Evolutionary conservation across 371 early-diverging fungal species (phyloP).

Genomic region (Batkoa obscura): DNA sequence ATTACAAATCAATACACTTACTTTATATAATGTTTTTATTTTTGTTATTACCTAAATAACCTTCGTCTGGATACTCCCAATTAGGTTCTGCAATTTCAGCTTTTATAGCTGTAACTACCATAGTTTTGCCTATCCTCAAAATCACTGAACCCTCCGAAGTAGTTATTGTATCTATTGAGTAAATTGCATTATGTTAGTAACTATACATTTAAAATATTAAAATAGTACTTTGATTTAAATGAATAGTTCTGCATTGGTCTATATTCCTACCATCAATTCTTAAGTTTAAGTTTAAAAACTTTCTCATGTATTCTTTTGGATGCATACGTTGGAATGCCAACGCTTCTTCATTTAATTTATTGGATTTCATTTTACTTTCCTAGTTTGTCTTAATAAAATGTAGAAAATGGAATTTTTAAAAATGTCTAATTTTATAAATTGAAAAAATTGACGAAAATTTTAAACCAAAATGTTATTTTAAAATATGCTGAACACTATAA

Average conservation of each 20-base stretch:
- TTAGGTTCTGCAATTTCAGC: conserved; percentile 83
- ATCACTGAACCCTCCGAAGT: conserved; percentile 76
- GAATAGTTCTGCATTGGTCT: conserved; percentile 33
- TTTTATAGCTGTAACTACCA: conserved; percentile 82
- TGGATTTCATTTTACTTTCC: too few relatives aligned
- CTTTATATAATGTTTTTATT: background rate
- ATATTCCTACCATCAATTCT: conserved; percentile 70
- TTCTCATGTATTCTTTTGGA: conserved; percentile 69
- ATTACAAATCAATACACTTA: background rate
- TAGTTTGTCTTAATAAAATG: conserved; percentile 7
- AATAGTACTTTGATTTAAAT: conserved; percentile 16
- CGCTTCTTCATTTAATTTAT: too few relatives aligned
- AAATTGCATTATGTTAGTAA: background rate
- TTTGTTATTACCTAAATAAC: conserved; percentile 44
- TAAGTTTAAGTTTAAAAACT: conserved; percentile 53
- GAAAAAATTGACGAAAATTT: too few relatives aligned
- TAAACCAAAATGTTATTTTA: too few relatives aligned
- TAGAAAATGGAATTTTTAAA: too few relatives aligned
- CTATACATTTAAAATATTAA: conserved; percentile 7
- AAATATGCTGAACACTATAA: too few relatives aligned
- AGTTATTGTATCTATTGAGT: conserved; percentile 38
- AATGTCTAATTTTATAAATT: too few relatives aligned
- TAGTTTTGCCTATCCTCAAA: conserved; percentile 74
- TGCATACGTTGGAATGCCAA: conserved; percentile 15
- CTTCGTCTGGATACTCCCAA: conserved; percentile 39